Conservation (phyloP, 225 moss, liverwort and hornwort species). For the Takakia lepidozioides region DNA sequence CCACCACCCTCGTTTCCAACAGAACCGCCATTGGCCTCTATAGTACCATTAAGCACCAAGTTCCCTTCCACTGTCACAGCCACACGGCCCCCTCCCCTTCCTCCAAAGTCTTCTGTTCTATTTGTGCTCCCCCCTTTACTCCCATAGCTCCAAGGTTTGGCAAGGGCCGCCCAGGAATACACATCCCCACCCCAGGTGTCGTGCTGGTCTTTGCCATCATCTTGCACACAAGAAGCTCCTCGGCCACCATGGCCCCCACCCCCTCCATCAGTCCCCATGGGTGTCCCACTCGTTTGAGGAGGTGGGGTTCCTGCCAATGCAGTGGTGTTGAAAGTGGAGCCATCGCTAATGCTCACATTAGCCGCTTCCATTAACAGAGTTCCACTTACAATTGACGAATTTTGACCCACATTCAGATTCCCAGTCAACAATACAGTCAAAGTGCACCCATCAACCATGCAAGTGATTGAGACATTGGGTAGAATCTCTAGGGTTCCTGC, state of each 20-base stretch:
- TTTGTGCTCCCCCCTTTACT: constrained; percentile 72
- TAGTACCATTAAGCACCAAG: constrained; percentile 56
- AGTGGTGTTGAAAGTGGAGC: constrained; percentile 46
- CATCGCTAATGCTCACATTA: constrained; percentile 58
- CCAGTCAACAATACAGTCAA: constrained; percentile 55
- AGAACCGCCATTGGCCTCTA: constrained; percentile 77
- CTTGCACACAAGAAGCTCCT: constrained; percentile 56
- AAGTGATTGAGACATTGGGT: constrained; percentile 38
- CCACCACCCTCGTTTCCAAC: constrained; percentile 77
- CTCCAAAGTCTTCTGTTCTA: constrained; percentile 42
- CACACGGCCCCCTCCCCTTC: constrained; percentile 73
- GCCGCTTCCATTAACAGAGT: constrained; percentile 64
- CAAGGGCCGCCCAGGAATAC: constrained; percentile 72
- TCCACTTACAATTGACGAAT: constrained; percentile 59
- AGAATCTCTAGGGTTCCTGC: constrained; percentile 57
- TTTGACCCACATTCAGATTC: constrained; percentile 52
- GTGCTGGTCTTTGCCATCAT: constrained; percentile 38
- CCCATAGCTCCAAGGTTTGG: constrained; percentile 72
- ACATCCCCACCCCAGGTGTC: constrained; percentile 83
- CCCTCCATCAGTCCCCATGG: constrained; percentile 55
- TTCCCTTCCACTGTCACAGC: constrained; percentile 53
- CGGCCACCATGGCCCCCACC: constrained; percentile 91
- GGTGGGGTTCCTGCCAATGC: constrained; percentile 78
- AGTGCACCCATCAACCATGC: constrained; percentile 62
- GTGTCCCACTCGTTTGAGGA: constrained; percentile 65